Evolutionary conservation across 2,329 filamentous ascomycete species (phyloP).

Genomic region (Fusarium proliferatum): DNA sequence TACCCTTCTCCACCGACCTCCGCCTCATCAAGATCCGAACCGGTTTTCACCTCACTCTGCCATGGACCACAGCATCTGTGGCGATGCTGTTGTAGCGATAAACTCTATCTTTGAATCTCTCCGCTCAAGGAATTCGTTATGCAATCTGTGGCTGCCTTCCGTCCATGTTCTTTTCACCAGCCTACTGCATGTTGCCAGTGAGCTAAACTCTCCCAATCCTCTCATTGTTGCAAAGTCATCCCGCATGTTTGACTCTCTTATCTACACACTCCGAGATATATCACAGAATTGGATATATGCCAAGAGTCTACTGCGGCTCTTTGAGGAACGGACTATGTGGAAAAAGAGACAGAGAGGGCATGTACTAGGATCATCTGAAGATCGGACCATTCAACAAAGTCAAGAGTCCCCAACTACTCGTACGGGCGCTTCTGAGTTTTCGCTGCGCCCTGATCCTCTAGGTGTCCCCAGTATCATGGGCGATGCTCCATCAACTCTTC

Average conservation of each 20-base stretch:
- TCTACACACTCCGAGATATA: constrained; percentile 45
- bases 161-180: constrained; percentile 48
- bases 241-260: constrained; percentile 45
- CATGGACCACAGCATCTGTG: constrained; percentile 47
- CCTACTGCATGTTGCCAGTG: constrained; percentile 44
- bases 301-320: constrained; percentile 46
- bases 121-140: constrained; percentile 32
- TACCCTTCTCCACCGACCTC: constrained; percentile 49
- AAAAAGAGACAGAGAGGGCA: constrained; percentile 8
- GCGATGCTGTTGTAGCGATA: constrained; percentile 44
- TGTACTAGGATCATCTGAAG: constrained; percentile 6
- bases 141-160: constrained; percentile 45
- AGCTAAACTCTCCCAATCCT: constrained; percentile 46
- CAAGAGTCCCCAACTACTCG: background rate
- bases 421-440: constrained; percentile 20
- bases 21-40: constrained; percentile 32
- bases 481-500: constrained; percentile 14
- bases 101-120: constrained; percentile 48
- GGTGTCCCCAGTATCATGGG: background rate
- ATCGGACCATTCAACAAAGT: background rate
- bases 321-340: constrained; percentile 43
- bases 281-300: constrained; percentile 49
- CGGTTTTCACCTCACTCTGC: constrained; percentile 20
- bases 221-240: constrained; percentile 47
- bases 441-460: constrained; percentile 33